Evolutionary conservation across 2,329 filamentous ascomycete species (phyloP).

Genomic region (Hymenoscyphus albidus): DNA sequence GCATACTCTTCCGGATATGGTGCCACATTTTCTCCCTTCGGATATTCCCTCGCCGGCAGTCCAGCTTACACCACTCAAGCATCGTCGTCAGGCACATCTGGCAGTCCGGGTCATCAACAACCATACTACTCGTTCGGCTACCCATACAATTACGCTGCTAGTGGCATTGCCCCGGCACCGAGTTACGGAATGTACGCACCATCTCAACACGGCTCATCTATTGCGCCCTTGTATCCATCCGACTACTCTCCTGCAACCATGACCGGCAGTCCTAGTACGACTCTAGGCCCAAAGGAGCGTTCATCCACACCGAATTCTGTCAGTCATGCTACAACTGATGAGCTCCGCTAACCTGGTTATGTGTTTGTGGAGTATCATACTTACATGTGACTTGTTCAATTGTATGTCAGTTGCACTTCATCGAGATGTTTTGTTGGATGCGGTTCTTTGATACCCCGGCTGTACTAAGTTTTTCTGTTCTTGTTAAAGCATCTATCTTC

Average conservation of each 20-base stretch:
- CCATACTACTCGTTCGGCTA: slow-evolving; percentile 18
- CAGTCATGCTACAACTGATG: slow-evolving; percentile 18
- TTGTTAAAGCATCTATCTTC: not conserved
- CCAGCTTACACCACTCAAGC: slow-evolving; percentile 7
- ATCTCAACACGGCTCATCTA: slow-evolving; percentile 9
- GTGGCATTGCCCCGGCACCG: slow-evolving; percentile 9
- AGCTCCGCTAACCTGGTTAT: slow-evolving; percentile 16
- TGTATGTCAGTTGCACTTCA: not conserved
- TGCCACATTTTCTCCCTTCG: slow-evolving; percentile 15
- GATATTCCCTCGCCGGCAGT: slow-evolving; percentile 18
- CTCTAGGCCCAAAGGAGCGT: slow-evolving; percentile 21
- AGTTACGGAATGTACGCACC: slow-evolving; percentile 14
- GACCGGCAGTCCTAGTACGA: not conserved
- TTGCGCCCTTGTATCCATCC: slow-evolving; percentile 8
- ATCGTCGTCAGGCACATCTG: slow-evolving; percentile 2
- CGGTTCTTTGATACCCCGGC: not conserved
- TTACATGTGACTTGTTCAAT: slow-evolving; percentile 9
- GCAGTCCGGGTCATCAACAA: slow-evolving; percentile 18
- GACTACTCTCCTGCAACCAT: slow-evolving; percentile 12
- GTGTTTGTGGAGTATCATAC: slow-evolving; percentile 6
- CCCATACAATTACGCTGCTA: slow-evolving; percentile 10
- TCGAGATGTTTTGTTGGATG: not conserved
- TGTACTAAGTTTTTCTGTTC: not conserved
- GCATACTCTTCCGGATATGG: slow-evolving; percentile 3
- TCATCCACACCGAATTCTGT: slow-evolving; percentile 28